Conservation (phyloP, 1,139 yeast species). For the Suhomyces terraborum region DNA sequence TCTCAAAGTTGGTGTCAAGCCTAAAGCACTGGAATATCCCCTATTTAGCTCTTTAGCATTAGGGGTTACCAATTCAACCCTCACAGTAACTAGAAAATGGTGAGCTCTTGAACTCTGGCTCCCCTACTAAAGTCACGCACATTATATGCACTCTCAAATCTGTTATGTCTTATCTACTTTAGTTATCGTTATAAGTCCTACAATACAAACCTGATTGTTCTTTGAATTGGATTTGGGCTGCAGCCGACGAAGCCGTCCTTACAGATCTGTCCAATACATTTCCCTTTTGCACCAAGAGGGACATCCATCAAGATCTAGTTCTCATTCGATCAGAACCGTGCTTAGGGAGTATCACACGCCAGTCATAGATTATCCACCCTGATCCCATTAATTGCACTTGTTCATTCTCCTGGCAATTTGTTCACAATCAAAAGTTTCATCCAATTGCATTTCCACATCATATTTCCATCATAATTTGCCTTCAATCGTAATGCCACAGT, state of each 20-base stretch:
- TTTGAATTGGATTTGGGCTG: neutral
- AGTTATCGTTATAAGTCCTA: neutral
- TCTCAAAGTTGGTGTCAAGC: too few relatives aligned
- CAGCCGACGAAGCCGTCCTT: neutral
- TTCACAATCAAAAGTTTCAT: too few relatives aligned
- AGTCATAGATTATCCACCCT: neutral
- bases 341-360: neutral
- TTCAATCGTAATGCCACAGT: slow-evolving; percentile 46
- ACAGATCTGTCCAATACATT: slow-evolving; percentile 1
- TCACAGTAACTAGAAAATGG: neutral
- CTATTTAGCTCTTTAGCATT: too few relatives aligned
- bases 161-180: neutral
- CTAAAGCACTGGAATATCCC: too few relatives aligned
- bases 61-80: neutral
- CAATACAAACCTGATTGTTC: neutral
- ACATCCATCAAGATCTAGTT: too few relatives aligned
- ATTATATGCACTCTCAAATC: neutral
- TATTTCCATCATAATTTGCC: neutral
- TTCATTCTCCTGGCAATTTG: too few relatives aligned
- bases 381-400: neutral
- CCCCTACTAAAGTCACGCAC: neutral
- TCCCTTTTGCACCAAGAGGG: too few relatives aligned
- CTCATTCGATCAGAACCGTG: neutral
- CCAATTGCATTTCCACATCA: neutral
- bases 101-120: neutral